Evolutionary conservation across 2,329 filamentous ascomycete genomes (phyloP), one percentile per base, ranked within the genome.

Genomic region (Graphilbum fragrans): DNA sequence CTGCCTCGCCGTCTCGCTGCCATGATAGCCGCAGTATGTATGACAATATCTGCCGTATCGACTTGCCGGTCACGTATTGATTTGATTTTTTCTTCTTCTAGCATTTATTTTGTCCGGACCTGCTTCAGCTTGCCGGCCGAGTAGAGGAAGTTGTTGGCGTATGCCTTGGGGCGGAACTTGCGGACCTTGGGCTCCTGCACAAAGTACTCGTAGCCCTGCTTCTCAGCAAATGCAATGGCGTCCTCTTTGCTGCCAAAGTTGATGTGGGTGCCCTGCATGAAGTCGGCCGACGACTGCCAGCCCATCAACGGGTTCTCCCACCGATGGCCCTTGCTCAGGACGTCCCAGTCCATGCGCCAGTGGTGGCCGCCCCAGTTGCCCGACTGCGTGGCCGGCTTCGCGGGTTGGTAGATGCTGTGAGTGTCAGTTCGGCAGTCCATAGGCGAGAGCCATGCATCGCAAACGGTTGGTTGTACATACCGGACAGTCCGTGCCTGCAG

Each of bases 251-350:
- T 74, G 63, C 84, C 84, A 74, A 98, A 98, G 62, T 81, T 81
- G 54, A 98, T 64, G 59, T 87, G 77, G 38, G 87, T 94, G 56
- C 87, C 90, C 63, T 98, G 88, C 86, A 98, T 92, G 58, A 77
- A 78, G 63, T 98, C 92, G 42, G 74, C 90, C 17, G 87, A 93
- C 20, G 90, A 96, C 60, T 95, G 88, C 93, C 93, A 98, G 46
- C 92, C 92, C 77, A 98, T 98, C 60, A 98, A 66, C 37, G 83
- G 86, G 66, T 98, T 98, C 70, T 98, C 92, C 93, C 92, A 98
- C 53, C 92, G 77, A 64, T 95, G 86, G 47, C 92, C 92, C 68
- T 93, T 95, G 53, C 72, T 65, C 25, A 96, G 72, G 38, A 94
- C 78, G 60, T 98, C 92, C 92, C 92, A 98, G 62, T 98, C 92